Evolutionary conservation across 2,329 filamentous ascomycete genomes (phyloP).

Genomic region (Drechslerella dactyloides): DNA sequence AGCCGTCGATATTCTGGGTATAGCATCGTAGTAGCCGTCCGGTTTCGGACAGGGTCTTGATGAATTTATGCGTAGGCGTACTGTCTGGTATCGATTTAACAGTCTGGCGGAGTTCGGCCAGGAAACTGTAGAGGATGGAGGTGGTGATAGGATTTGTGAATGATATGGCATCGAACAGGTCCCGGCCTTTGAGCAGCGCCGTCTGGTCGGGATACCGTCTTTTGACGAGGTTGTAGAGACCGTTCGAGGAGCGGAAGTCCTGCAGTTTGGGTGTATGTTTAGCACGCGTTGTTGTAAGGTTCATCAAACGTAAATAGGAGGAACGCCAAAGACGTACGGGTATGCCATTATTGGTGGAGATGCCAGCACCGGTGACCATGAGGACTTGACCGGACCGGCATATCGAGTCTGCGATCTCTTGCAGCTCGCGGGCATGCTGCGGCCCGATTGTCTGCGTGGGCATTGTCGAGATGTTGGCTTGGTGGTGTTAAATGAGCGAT

Average conservation of each 20-base stretch:
- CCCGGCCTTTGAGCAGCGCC: conserved; percentile 69
- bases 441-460: conserved; percentile 66
- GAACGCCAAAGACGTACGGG: conserved; percentile 64
- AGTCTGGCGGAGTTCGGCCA: conserved; percentile 70
- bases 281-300: conserved; percentile 44
- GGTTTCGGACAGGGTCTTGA: conserved; percentile 70
- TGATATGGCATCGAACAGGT: conserved; percentile 73
- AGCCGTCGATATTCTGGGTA: conserved; percentile 76
- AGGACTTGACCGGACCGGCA: conserved; percentile 72
- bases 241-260: conserved; percentile 76
- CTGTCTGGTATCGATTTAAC: conserved; percentile 67
- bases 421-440: conserved; percentile 65
- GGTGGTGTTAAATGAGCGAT: neutral
- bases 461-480: conserved; percentile 60
- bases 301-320: neutral
- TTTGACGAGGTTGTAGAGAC: conserved; percentile 74
- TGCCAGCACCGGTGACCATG: conserved; percentile 74
- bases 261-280: conserved; percentile 55
- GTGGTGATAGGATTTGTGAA: conserved; percentile 73
- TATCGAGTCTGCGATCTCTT: conserved; percentile 69
- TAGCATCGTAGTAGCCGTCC: conserved; percentile 75
- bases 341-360: conserved; percentile 77
- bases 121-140: conserved; percentile 75
- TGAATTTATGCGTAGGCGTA: conserved; percentile 72
- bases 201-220: conserved; percentile 57